Base-by-base conservation (phyloP, 768 basidiomycete species). In the Coprinellus micaceus region DNA sequence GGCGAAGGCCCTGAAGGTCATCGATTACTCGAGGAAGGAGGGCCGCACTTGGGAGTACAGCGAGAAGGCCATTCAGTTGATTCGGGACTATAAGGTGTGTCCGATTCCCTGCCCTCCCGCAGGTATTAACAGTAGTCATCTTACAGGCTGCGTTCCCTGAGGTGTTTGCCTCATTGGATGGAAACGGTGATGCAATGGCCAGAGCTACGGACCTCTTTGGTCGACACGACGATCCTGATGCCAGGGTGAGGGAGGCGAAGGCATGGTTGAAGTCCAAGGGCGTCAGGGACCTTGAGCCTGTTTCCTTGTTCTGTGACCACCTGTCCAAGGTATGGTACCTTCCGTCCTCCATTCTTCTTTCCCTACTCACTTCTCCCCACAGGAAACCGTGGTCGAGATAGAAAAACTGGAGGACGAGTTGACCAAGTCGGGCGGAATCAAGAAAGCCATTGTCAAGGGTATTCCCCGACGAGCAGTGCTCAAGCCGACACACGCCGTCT, bases 401-500 rank as follows among this genome's bases (percentile, higher is more conserved):
- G 93, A 98, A 71, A 68, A 78, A 52, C 72, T 91, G 5, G 90
- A 91, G 0, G 87, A 95, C 65, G 67, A 66, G 9, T 77, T 92
- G 62, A 85, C 80, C 40, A 74, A 85, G 66, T 77, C 81, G 1
- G 64, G 77, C 1, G 76, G 79, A 9, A 88, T 96, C 72, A 97
- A 94, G 78, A 91, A 89, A 62, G 94, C 89, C 1, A 83, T 93
- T n/a, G 90, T 98, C 57, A 93, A 94, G 67, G 86, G 86, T 21
- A 95, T 98, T 37, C 96, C 96, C 3, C 84, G 93, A 11, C 88
- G 93, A 65, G 94, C 93, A 5, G 86, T 98, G 4, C 80, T 98
- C 58, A 98, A 98, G 67, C 97, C 97, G 9, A 75, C 86, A 1
- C 94, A 98, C 72, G 86, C 94, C 1, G 78, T 88, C 5, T 94